Base-by-base conservation (phyloP, 306 rosid genomes). In the Macrotyloma uniflorum region DNA sequence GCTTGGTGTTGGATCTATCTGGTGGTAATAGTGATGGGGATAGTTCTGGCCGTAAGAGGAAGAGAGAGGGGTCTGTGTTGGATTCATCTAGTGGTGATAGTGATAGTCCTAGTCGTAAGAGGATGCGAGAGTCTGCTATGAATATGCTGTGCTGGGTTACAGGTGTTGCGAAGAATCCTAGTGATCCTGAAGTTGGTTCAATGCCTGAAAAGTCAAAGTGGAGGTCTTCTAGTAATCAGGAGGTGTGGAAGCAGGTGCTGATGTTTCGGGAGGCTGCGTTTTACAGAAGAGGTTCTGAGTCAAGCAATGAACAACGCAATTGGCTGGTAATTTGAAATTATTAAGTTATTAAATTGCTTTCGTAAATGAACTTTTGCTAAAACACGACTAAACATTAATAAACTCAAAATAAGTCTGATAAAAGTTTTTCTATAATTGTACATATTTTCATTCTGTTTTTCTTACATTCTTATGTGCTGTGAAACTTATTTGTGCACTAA, bases 231-330 rank as follows among this genome's bases (percentile, higher is more conserved):
- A 77, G 79, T 26, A 76, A 75, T 51, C 85, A 77, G 75, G 86
- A 83, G 78, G 57, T 42, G 22, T 95, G 95, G 98, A 91, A 86
- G 86, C 88, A 82, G 83, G 87, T 85, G 69, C 79, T 95, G 86
- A 61, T 76, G 75, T 88, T 85, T 74, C 88, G 98, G 26, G 93
- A 87, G 79, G 89, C 84, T 14, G 83, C 43, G 19, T 87, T 79
- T 55, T 33, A 71, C 77, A 88, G 84, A 49, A 85, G 87, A 55
- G 72, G 59, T 45, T 23, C 43, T 15, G 82, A 81, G 65, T 72
- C 82, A 3, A 79, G 86, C 74, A 74, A 74, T 8, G 90, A 86
- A 61, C 89, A 80, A 20, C 70, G 26, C 15, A 76, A 9, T 74
- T 88, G 87, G 91, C 87, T 87, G 99, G 99, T 95, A 76, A 62